Percentiles rank a stretch among this genome's conserved stretches.
Conservation (phyloP, 495 filamentous ascomycete species). For the Trichoderma reesei region DNA sequence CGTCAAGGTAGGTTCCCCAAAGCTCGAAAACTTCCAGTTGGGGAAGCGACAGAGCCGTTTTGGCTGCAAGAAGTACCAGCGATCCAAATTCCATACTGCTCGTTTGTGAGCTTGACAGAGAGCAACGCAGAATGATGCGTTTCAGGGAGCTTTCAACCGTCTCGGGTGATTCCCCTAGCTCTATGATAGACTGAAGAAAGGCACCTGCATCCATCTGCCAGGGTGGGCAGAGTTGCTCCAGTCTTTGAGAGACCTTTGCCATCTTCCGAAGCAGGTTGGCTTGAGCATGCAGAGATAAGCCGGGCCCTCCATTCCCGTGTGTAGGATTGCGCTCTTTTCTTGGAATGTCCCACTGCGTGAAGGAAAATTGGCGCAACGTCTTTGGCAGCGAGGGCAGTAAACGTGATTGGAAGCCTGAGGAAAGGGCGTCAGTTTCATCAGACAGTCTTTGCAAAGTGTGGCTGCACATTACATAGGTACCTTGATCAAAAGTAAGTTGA, state of each 20-base stretch:
- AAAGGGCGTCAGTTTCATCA: background rate
- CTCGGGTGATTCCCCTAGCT: background rate
- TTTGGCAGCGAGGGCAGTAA: slow-evolving; percentile 5
- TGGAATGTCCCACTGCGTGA: background rate
- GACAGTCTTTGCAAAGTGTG: background rate
- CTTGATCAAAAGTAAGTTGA: background rate
- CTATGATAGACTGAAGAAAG: slow-evolving; percentile 6
- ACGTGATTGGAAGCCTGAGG: background rate
- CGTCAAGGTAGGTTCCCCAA: background rate
- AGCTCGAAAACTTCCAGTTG: background rate
- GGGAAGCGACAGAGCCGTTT: background rate
- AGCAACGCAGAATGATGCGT: background rate
- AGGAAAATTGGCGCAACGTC: slow-evolving; percentile 2
- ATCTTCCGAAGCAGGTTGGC: background rate
- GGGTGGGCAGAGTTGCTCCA: background rate
- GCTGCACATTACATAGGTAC: background rate
- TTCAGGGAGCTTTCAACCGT: slow-evolving; percentile 1
- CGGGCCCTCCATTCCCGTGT: background rate
- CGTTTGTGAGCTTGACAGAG: background rate
- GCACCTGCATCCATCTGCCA: slow-evolving; percentile 1
- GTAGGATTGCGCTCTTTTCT: background rate
- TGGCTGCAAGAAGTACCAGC: background rate
- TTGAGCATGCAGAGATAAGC: background rate
- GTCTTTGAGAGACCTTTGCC: background rate
- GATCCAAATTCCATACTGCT: background rate